phyloP scores from a whole-genome alignment of 192 early-diverging fungal genomes.

The Backusella liffmaniae region DNA sequence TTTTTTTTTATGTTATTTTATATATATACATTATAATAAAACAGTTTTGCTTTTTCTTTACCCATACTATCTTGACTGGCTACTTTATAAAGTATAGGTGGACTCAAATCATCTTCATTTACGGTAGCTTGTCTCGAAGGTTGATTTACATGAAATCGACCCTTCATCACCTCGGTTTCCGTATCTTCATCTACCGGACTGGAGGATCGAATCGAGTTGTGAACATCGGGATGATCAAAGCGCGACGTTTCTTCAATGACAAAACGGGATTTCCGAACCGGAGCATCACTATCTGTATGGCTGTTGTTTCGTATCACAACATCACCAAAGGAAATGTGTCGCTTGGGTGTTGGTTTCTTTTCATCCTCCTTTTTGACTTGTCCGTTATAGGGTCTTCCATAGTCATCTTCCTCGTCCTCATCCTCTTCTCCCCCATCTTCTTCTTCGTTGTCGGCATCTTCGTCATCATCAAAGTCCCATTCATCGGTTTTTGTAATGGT shows the following conservation, averaged over 20 bases:
- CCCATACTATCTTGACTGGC: conserved; percentile 25
- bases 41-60: not conserved
- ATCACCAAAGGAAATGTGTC: conserved; percentile 48
- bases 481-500: conserved; percentile 50
- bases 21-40: not conserved
- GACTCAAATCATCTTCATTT: not conserved
- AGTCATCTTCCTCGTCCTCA: not conserved
- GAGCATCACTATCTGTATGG: conserved; percentile 6
- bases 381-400: not conserved
- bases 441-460: conserved; percentile 19
- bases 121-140: not conserved
- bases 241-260: conserved; percentile 30
- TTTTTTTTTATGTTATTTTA: not conserved
- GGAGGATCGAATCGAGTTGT: conserved; percentile 2
- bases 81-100: conserved; percentile 4
- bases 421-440: not conserved
- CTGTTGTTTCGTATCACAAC: conserved; percentile 33
- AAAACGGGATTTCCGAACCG: conserved; percentile 34
- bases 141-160: conserved; percentile 69
- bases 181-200: conserved; percentile 12
- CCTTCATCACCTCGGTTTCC: conserved; percentile 56
- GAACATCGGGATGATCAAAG: not conserved
- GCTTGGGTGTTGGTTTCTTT: conserved; percentile 14
- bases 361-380: not conserved
- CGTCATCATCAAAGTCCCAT: conserved; percentile 68